A percentile compares a stretch with the other conserved stretches of the same genome.
phyloP scores from a whole-genome alignment of 129 eudicot genomes.

The Centella asiatica region DNA sequence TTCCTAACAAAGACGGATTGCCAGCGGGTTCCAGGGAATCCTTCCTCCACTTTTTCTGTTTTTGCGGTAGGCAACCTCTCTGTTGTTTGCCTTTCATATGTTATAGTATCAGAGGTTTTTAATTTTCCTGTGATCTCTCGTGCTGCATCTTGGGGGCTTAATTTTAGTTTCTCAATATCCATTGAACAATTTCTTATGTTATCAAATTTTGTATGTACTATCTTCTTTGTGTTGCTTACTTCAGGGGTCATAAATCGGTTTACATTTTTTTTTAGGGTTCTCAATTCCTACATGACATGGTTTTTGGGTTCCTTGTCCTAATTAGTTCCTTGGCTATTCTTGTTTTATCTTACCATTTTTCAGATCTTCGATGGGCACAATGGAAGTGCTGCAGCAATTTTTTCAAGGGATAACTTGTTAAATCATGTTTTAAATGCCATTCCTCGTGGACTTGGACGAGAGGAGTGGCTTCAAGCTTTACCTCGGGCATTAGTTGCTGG shows the following conservation, averaged over 20 bases:
- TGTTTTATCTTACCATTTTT: constrained; percentile 1
- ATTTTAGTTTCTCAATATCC: neutral
- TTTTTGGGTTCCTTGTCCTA: neutral
- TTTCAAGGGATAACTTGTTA: constrained; percentile 62
- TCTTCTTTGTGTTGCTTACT: neutral
- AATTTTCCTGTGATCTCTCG: neutral
- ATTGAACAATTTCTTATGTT: neutral
- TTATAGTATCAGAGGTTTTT: neutral
- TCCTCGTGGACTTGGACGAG: constrained; percentile 81
- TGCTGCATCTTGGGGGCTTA: neutral
- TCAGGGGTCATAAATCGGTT: neutral
- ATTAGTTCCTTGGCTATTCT: neutral
- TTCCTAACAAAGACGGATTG: constrained; percentile 71
- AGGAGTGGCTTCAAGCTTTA: constrained; percentile 91
- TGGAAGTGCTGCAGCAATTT: constrained; percentile 88
- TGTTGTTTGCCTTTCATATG: neutral
- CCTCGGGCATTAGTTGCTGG: constrained; percentile 95
- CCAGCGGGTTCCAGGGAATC: constrained; percentile 57
- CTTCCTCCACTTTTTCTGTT: constrained; percentile 65
- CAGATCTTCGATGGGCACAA: constrained; percentile 95
- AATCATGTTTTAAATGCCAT: constrained; percentile 64
- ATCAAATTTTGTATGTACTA: neutral
- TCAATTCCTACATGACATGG: neutral
- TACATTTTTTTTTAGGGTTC: too few species aligned
- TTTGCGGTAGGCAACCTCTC: constrained; percentile 53